Conservation (phyloP, 106 monocot genomes). For the Xerophyta viscosa region DNA sequence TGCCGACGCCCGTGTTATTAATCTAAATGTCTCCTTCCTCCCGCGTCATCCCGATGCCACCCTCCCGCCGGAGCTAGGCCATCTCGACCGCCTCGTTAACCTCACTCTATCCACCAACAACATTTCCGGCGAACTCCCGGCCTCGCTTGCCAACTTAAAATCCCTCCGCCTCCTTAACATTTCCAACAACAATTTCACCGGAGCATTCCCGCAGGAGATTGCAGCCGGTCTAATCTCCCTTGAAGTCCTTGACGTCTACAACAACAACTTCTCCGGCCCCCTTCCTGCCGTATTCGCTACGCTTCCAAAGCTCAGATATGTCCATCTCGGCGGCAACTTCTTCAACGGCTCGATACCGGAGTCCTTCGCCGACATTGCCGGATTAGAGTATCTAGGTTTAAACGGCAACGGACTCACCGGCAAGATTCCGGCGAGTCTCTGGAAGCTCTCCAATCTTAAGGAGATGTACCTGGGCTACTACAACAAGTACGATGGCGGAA, state of each 20-base stretch:
- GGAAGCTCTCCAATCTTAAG: slow-evolving; percentile 4
- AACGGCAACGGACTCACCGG: slow-evolving; percentile 30
- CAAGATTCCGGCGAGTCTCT: slow-evolving; percentile 13
- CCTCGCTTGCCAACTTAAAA: slow-evolving; percentile 21
- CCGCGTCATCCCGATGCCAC: slow-evolving; percentile 16
- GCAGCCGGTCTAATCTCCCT: slow-evolving; percentile 18
- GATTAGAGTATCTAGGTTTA: slow-evolving; percentile 31
- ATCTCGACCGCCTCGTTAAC: slow-evolving; percentile 44
- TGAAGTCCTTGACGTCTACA: slow-evolving; percentile 60
- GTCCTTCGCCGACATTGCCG: slow-evolving; percentile 10
- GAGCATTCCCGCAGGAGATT: slow-evolving; percentile 29
- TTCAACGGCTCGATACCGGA: slow-evolving; percentile 32
- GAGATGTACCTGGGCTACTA: slow-evolving; percentile 30
- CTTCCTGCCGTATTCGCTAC: slow-evolving; percentile 24
- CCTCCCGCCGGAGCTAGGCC: slow-evolving; percentile 34
- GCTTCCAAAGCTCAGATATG: slow-evolving; percentile 12
- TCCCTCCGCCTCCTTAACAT: slow-evolving; percentile 64
- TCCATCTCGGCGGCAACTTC: slow-evolving; percentile 38
- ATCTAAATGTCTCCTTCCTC: slow-evolving; percentile 34
- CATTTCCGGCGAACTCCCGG: slow-evolving; percentile 42
- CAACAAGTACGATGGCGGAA: slow-evolving; percentile 30
- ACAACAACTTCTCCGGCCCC: slow-evolving; percentile 74
- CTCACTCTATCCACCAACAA: slow-evolving; percentile 46
- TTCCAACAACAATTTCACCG: slow-evolving; percentile 83
- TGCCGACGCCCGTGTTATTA: slow-evolving; percentile 21